Conservation (phyloP, 176 grass and related monocot genomes). For the Typha latifolia region DNA sequence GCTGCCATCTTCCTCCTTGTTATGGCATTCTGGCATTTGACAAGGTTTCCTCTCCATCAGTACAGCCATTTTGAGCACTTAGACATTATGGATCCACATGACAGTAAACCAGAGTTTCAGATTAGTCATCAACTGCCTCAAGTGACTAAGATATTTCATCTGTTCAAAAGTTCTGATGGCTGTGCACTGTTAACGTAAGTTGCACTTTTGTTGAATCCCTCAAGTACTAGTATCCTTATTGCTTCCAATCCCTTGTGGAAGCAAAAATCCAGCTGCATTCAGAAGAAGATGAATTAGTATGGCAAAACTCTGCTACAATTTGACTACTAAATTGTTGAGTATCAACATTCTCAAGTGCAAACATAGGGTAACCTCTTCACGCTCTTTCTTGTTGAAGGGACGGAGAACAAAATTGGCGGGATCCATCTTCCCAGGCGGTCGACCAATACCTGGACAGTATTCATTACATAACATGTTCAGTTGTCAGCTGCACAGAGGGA, state of each 20-base stretch:
- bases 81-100: too few species aligned
- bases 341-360: conserved; percentile 12
- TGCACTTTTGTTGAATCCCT: conserved; percentile 73
- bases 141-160: conserved; percentile 8
- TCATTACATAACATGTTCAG: background rate
- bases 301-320: background rate
- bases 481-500: background rate
- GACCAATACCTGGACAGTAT: conserved; percentile 54
- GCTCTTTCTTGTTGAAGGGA: conserved; percentile 72
- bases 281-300: background rate
- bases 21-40: background rate
- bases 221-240: conserved; percentile 40
- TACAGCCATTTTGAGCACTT: too few species aligned
- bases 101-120: too few species aligned
- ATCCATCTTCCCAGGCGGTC: conserved; percentile 94
- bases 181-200: conserved; percentile 49
- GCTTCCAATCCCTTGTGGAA: conserved; percentile 48
- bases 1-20: background rate
- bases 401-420: conserved; percentile 76
- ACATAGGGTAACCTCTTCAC: conserved; percentile 41
- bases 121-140: too few species aligned
- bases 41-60: too few species aligned
- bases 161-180: conserved; percentile 38
- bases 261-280: conserved; percentile 45
- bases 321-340: background rate